These are phyloP conservation scores for Incumbomyces lentus DNA, from an alignment of 2,329 filamentous ascomycete genomes.

Conservation along the genomic window DNA sequence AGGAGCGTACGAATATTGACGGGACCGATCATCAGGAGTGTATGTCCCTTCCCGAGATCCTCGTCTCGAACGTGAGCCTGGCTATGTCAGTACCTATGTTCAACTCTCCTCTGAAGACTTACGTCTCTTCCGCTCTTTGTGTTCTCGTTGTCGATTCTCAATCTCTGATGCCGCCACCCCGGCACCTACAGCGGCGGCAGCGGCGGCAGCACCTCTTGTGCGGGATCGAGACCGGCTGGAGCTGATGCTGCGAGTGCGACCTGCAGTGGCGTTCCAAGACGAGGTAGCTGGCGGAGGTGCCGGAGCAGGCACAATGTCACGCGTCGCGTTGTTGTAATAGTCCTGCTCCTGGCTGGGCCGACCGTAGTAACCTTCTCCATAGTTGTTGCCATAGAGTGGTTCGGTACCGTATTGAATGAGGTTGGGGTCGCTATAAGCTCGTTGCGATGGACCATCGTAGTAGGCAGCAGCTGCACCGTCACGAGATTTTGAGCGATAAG, in stretches of 20 bases:
- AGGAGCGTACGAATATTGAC: constrained; percentile 6
- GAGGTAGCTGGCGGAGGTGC: background rate
- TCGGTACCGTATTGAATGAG: constrained; percentile 56
- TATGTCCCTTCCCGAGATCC: background rate
- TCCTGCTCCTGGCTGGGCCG: constrained; percentile 28
- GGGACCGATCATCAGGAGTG: background rate
- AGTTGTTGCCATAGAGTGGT: constrained; percentile 48
- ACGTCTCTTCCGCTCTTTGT: constrained; percentile 39
- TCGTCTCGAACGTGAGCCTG: constrained; percentile 1
- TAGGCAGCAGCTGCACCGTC: constrained; percentile 31
- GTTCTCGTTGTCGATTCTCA: constrained; percentile 46
- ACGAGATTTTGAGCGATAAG: constrained; percentile 27
- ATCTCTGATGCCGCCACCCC: constrained; percentile 49
- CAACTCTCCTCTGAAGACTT: constrained; percentile 2
- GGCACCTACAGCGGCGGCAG: constrained; percentile 48
- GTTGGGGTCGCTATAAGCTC: constrained; percentile 38
- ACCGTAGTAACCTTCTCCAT: constrained; percentile 37
- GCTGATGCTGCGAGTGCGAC: constrained; percentile 34
- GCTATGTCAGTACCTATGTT: background rate
- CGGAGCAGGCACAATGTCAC: constrained; percentile 32
- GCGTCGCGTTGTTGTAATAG: constrained; percentile 28
- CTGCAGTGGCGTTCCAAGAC: constrained; percentile 20
- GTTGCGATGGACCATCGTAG: constrained; percentile 31
- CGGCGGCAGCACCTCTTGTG: constrained; percentile 39
- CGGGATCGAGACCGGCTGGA: constrained; percentile 23